A percentile compares a stretch with the other conserved stretches of the same genome.
These are phyloP conservation scores for Heliamphora pulchella DNA, from an alignment of 179 eudicot species.

Conservation along the genomic window DNA sequence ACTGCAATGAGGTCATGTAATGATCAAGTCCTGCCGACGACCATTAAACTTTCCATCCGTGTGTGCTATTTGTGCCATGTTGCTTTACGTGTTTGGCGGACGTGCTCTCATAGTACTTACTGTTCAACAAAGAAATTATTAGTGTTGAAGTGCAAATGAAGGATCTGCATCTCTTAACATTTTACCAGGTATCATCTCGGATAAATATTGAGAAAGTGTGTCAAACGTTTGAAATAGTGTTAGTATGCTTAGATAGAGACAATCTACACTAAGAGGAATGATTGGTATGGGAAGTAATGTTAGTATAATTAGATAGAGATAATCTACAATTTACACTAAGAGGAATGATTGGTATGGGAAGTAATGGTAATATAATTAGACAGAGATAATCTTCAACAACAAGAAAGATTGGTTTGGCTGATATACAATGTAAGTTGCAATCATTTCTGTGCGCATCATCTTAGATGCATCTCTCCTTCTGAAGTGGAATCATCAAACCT, in stretches of 20 bases:
- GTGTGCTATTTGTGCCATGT: neutral
- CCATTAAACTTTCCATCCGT: neutral
- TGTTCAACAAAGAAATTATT: neutral
- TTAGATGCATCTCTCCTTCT: neutral
- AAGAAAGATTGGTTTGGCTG: too few species aligned
- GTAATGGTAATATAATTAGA: too few species aligned
- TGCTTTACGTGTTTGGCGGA: neutral
- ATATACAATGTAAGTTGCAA: too few species aligned
- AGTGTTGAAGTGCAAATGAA: neutral
- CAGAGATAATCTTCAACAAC: too few species aligned
- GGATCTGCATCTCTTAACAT: neutral
- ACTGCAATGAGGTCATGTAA: neutral
- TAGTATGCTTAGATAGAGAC: neutral
- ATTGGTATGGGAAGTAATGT: neutral
- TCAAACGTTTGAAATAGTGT: neutral
- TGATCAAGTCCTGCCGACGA: neutral
- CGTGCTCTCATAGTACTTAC: neutral
- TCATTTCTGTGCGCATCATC: neutral
- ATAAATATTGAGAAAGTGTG: neutral
- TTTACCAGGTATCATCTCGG: neutral
- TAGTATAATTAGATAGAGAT: too few species aligned
- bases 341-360: too few species aligned
- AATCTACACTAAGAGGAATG: neutral
- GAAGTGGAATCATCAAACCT: neutral
- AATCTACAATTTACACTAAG: too few species aligned